These are phyloP conservation scores for Pouteria campechiana DNA, from an alignment of 179 eudicot genomes.

Conservation along the genomic window DNA sequence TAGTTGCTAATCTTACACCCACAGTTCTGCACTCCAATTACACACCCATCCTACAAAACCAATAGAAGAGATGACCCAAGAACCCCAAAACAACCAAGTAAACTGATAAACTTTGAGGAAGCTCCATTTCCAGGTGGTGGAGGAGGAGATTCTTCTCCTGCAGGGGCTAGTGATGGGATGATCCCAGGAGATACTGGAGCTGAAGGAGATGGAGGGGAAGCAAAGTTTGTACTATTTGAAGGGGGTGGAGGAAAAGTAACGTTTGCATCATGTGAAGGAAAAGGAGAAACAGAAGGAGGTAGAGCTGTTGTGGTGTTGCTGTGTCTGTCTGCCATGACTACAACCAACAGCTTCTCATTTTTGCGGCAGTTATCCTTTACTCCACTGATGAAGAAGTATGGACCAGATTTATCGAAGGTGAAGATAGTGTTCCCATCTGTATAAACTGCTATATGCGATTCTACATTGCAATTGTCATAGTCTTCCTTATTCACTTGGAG, in stretches of 20 bases:
- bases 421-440: conserved; percentile 49
- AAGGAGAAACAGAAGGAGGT: neutral
- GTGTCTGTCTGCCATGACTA: conserved; percentile 61
- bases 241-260: conserved; percentile 11
- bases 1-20: too few species aligned
- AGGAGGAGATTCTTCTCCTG: conserved; percentile 12
- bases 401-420: conserved; percentile 46
- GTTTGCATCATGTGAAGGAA: neutral
- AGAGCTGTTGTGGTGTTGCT: conserved; percentile 7
- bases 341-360: conserved; percentile 42
- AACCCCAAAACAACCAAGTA: conserved; percentile 21
- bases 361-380: conserved; percentile 47
- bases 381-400: conserved; percentile 67
- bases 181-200: conserved; percentile 17
- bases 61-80: conserved; percentile 23
- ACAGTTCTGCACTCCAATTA: too few species aligned
- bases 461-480: conserved; percentile 48
- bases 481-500: conserved; percentile 40
- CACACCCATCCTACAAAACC: too few species aligned
- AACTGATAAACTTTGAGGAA: conserved; percentile 8
- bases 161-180: conserved; percentile 15
- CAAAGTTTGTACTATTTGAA: neutral
- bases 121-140: conserved; percentile 31
- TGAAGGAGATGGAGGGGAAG: conserved; percentile 20
- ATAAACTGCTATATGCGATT: conserved; percentile 30